Base-by-base conservation (phyloP, 495 filamentous ascomycete genomes). In the Penicillium bialowiezense region DNA sequence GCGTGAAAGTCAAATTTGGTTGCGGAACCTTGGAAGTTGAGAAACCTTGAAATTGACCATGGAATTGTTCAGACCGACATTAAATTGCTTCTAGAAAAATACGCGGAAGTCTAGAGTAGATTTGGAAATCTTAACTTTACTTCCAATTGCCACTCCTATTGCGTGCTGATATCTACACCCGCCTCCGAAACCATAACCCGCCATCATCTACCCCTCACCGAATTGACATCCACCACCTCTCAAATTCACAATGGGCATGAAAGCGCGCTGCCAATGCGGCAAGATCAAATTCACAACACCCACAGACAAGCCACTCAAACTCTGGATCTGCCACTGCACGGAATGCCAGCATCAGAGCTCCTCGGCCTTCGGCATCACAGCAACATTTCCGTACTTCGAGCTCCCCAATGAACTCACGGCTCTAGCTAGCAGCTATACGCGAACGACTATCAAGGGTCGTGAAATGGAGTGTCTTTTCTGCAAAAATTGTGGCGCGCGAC, bases 321-420 rank as follows among this genome's bases (percentile, higher is more conserved):
- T 86, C 13, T 87, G 85, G 57, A 80, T 85, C 59, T 88, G 85
- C 67, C 85, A 88, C 68, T 88, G 85, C 63, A 62, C 70, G 31
- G 76, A 85, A 53, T 88, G 85, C 63, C 80, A 78, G 23, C 76
- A 78, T 46, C 85, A 88, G 67, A 79, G 83, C 39, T 75, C 79
- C 42, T 82, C 81, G 13, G 82, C 84, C n/a, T 86, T 84, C 57
- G 84, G 85, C 20, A 77, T 81, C 41, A 81, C 78, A 20, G 84
- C 84, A 44, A 82, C 84, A 54, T 88, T 88, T 58, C 84, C 83
- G 6, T 62, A 64, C 12, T 86, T 86, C 41, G 55, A 69, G 15
- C 62, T 85, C 32, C 79, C 69, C 0, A 50, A 51, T 8, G 52
- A 66, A 10, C 41, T 38, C 63, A 69, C 28, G 51, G 74, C 44